These are phyloP conservation scores for Pueraria montana DNA, from an alignment of 306 rosid species.

Conservation along the genomic window DNA sequence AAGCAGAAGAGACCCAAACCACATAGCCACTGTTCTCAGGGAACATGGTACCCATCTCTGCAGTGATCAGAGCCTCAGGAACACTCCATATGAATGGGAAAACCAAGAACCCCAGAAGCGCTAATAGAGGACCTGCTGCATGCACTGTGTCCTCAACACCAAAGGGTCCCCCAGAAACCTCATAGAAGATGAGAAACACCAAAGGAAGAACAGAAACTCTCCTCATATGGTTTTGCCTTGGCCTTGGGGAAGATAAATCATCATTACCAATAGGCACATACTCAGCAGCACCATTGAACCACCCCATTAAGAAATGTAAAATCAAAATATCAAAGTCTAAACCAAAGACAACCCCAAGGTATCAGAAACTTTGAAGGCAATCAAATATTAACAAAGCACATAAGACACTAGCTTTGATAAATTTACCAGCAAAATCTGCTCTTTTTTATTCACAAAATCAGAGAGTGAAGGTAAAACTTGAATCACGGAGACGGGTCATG, in stretches of 20 bases:
- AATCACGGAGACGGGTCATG: neutral
- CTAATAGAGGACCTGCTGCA: conserved; percentile 84
- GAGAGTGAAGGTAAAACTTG: neutral
- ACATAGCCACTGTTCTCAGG: conserved; percentile 89
- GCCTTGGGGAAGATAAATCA: conserved; percentile 55
- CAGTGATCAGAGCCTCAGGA: conserved; percentile 83
- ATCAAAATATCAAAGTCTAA: neutral
- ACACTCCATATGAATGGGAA: conserved; percentile 86
- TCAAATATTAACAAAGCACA: neutral
- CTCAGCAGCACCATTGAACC: conserved; percentile 40
- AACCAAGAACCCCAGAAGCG: conserved; percentile 75
- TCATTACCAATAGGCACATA: conserved; percentile 47
- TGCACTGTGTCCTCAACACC: conserved; percentile 81
- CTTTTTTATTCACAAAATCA: neutral
- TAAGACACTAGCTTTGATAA: neutral
- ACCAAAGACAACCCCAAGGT: neutral
- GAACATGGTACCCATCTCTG: conserved; percentile 92
- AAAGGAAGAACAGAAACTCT: conserved; percentile 76
- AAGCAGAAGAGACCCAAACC: conserved; percentile 88
- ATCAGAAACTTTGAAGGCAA: neutral
- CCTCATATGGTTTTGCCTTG: conserved; percentile 48
- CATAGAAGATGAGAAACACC: conserved; percentile 62
- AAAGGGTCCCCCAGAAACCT: conserved; percentile 78
- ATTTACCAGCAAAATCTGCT: neutral
- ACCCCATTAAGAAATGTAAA: conserved; percentile 52